phyloP scores from a whole-genome alignment of 208 protist genomes.

The Trypanosoma melophagium region DNA sequence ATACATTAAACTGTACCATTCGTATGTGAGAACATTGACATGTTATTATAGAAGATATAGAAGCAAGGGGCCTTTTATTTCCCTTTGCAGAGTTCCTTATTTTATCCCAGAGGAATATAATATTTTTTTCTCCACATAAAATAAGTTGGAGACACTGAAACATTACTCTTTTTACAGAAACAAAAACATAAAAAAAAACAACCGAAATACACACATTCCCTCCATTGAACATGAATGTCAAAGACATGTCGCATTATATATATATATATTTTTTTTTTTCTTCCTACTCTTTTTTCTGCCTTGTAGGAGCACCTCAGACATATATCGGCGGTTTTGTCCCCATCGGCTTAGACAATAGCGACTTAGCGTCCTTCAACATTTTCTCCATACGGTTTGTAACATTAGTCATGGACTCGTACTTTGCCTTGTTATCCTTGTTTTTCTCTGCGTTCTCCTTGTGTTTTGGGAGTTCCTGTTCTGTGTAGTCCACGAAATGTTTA shows the following conservation, averaged over 20 bases:
- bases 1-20: no score
- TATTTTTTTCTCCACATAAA: no score
- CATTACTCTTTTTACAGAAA: no score
- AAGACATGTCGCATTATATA: neutral
- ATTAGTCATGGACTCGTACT: constrained; percentile 36
- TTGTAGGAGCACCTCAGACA: constrained; percentile 19
- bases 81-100: no score
- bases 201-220: no score
- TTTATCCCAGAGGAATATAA: no score
- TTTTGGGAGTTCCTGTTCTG: constrained; percentile 53
- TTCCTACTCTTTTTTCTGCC: neutral
- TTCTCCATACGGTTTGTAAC: constrained; percentile 49
- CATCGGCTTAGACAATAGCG: constrained; percentile 43
- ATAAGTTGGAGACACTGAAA: no score
- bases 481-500: constrained; percentile 74
- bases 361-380: constrained; percentile 81
- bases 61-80: no score
- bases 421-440: constrained; percentile 33
- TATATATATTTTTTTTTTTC: neutral
- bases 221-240: no score
- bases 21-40: no score
- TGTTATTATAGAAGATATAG: no score
- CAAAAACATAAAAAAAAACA: no score
- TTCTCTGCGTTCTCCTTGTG: constrained; percentile 44
- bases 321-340: constrained; percentile 50